Base-by-base conservation (phyloP, 2,329 filamentous ascomycete genomes). In the Hymenoscyphus linearis region DNA sequence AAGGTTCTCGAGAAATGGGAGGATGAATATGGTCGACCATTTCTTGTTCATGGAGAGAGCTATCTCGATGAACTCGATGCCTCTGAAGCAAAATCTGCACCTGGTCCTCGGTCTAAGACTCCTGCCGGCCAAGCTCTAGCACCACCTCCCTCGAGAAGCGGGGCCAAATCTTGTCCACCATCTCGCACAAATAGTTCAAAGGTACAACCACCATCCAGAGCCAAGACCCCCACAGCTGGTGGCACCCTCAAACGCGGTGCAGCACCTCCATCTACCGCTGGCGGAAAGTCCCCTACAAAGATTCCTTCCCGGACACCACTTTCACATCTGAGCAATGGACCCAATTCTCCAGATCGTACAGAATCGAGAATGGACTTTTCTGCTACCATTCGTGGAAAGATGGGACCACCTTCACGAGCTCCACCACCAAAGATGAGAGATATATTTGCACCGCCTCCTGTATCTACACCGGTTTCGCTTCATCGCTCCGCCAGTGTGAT, bases 341-440 rank as follows among this genome's bases (percentile, higher is more conserved):
- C 81, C 72, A 96, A 93, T 75, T 96, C 91, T 9, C 90, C 91
- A 5, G 91, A 96, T 70, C 87, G 92, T 73, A 77, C 68, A 60
- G 64, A 69, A 55, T 65, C 68, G 31, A 69, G 64, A 58, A 66
- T 68, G 25, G 68, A 68, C n/a, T n/a, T n/a, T 27, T 62, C 76
- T 74, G 59, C 50, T 53, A 50, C 76, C 75, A 66, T 77, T 54
- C 71, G 74, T 25, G 68, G 68, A 40, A 76, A 75, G 63, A 76
- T 77, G 74, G 83, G 81, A 27, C 82, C 84, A 57, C 82, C 84
- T 57, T 74, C 81, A 70, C 81, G 86, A 64, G 87, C 87, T 1
- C 91, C 91, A 37, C 93, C 93, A 13, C 93, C 93, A 55, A 95
- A 92, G 74, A 97, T 98, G 92, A 87, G 93, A 66, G 91, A 96